Evolutionary conservation across 2,329 filamentous ascomycete species (phyloP).

Genomic region (Botryosphaeria agaves): DNA sequence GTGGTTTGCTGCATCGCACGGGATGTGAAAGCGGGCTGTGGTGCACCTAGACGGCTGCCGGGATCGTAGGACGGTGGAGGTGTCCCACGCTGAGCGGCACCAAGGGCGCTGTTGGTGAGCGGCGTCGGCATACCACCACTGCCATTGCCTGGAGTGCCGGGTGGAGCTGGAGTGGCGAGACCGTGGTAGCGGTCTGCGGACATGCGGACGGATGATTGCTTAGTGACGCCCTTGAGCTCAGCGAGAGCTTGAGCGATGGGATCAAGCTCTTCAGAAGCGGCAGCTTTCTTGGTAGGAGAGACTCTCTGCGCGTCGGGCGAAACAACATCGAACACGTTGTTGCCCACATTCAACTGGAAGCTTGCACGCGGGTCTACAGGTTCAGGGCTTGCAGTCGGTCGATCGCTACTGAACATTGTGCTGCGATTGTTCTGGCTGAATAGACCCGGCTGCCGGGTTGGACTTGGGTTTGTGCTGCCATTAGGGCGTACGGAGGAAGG

Average conservation of each 20-base stretch:
- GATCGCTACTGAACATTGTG: constrained; percentile 13
- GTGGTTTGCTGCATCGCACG: constrained; percentile 93
- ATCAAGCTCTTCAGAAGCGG: constrained; percentile 47
- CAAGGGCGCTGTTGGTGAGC: constrained; percentile 23
- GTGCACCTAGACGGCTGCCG: constrained; percentile 67
- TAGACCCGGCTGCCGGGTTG: constrained; percentile 17
- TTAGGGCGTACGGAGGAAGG: constrained; percentile 19
- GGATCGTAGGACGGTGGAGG: constrained; percentile 80
- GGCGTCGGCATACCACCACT: constrained; percentile 20
- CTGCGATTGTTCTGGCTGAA: constrained; percentile 9
- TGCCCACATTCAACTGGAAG: constrained; percentile 83
- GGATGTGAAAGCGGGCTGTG: constrained; percentile 80
- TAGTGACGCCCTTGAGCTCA: constrained; percentile 74
- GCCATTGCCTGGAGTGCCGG: constrained; percentile 25
- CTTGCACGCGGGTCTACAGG: constrained; percentile 83
- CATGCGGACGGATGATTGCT: constrained; percentile 65
- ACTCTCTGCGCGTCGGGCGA: constrained; percentile 44
- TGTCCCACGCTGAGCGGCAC: constrained; percentile 49
- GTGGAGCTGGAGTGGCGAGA: constrained; percentile 59
- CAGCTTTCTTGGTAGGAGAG: constrained; percentile 16
- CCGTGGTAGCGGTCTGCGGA: constrained; percentile 94
- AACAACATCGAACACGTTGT: constrained; percentile 89
- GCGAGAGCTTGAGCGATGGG: constrained; percentile 86
- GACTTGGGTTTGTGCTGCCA: constrained; percentile 24
- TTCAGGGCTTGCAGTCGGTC: constrained; percentile 52